Base-by-base conservation (phyloP, 352 stramenopile genomes). In the Phytophthora ohioensis region DNA sequence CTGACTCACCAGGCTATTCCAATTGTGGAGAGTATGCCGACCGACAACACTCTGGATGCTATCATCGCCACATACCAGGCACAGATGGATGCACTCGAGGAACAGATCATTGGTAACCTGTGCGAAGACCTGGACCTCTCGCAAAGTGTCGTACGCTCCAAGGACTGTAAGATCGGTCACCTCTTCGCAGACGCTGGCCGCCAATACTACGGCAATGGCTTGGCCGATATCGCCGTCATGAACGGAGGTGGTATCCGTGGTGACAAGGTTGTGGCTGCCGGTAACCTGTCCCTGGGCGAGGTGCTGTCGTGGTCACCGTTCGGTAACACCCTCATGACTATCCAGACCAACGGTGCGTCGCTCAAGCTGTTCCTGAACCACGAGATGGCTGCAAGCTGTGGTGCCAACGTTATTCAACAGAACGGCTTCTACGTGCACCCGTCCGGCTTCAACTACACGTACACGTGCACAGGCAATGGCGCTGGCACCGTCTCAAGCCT, bases 381-480 rank as follows among this genome's bases (percentile, higher is more conserved):
- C 21, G 73, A 92, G 59, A 87, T 90, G 79, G 45, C 55, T 31
- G 73, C 42, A 3, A 87, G 63, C 57, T 92, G 86, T 49, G 86
- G 81, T 13, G 72, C 51, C 46, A 73, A 74, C 31, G 49, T 82
- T 10, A 69, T 91, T 21, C 58, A 80, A 17, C 62, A 79, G 41
- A 92, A 93, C 66, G 85, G 85, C 35, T 81, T 87, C 51, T 92
- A 90, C 73, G 71, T 88, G 30, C 84, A 93, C 60, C 69, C 81
- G 21, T 78, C 78, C 3, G 84, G 84, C 57, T 79, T 93, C 66
- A 90, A 90, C 76, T 93, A 87, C 60, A 74, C 71, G 12, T 93
- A 87, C 72, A 81, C 71, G 59, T 93, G 86, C 79, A 87, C 75
- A 31, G 75, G 65, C 12, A 17, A 58, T 35, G 62, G 58, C 12